Base-by-base conservation (phyloP, 306 rosid genomes). In the Trichosanthes truncata region DNA sequence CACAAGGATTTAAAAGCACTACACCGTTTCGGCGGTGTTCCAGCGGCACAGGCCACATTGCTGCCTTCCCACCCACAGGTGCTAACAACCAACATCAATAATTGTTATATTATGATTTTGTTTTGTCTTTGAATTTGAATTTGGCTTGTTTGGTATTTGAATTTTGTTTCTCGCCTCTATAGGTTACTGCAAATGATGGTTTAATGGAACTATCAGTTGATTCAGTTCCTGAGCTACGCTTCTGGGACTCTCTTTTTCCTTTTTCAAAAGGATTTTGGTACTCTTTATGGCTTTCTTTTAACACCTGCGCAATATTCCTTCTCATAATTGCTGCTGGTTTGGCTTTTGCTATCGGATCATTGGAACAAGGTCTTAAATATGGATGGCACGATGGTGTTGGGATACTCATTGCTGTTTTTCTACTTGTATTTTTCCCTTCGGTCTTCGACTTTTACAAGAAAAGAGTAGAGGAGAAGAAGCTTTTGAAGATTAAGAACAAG, bases 301-400 rank as follows among this genome's bases (percentile, higher is more conserved):
- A 80, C 61, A 46, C 36, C 7, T 89, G 4, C 62, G 62, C 88
- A 23, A 71, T 89, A 31, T 6, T 67, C 63, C 25, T 87, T 40
- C 73, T 91, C 13, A 3, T 87, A 26, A n/a, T 76, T 29, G 72
- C 95, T 26, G 89, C 93, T 3, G 80, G 17, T 11, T 77, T 90
- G 23, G 62, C 85, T 52, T 89, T 93, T 0, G 73, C 86, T 48
- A 85, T 59, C 17, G 93, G 56, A 53, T 79, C 85, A 17, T 78
- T 31, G 74, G 57, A 81, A 80, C 86, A 84, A 80, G 97, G 98
- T 35, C 66, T 77, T 14, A 78, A 74, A 81, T 11, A 80, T 79
- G 89, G 93, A 12, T 91, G 95, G 97, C 91, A 82, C 7, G 97
- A 90, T 15, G 87, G 87, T 21, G 80, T 80, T 75, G 90, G 86